These are phyloP conservation scores for Spergularia bocconei DNA, from an alignment of 148 eudicot species.

Conservation along the genomic window DNA sequence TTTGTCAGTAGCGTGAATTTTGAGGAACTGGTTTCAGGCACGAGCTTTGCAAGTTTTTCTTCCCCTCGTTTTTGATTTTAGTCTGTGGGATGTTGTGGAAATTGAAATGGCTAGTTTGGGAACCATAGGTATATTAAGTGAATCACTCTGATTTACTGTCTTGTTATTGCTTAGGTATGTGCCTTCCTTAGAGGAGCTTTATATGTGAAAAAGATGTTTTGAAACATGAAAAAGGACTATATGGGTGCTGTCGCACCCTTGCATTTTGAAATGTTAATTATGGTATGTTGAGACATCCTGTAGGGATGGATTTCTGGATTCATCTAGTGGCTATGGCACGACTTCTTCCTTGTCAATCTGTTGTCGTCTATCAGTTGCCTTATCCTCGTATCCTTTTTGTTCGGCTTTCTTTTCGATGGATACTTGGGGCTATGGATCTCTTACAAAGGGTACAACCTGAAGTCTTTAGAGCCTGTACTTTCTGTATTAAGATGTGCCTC, in stretches of 20 bases:
- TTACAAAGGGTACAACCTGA: too few relatives aligned
- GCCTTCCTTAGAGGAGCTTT: conserved; percentile 1
- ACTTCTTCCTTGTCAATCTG: not conserved
- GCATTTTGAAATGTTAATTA: not conserved
- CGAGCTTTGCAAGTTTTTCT: not conserved
- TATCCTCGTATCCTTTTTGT: not conserved
- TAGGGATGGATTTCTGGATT: not conserved
- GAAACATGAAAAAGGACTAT: too few relatives aligned
- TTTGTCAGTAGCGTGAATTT: not conserved
- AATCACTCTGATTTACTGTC: not conserved
- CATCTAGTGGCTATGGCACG: not conserved
- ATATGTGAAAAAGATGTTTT: not conserved
- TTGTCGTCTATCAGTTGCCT: not conserved
- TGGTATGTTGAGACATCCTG: not conserved
- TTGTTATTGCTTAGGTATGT: not conserved
- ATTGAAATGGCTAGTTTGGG: not conserved
- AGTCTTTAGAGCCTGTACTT: too few relatives aligned
- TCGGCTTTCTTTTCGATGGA: not conserved
- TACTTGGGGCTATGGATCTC: not conserved
- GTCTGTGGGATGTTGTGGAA: not conserved
- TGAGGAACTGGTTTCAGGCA: conserved; percentile 2
- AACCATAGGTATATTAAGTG: not conserved
- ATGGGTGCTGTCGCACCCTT: not conserved
- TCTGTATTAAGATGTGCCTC: too few relatives aligned
- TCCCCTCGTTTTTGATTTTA: not conserved